A percentile compares a stretch with the other conserved stretches of the same genome.
phyloP scores from a whole-genome alignment of 495 filamentous ascomycete genomes.

The Penicillium fimorum region DNA sequence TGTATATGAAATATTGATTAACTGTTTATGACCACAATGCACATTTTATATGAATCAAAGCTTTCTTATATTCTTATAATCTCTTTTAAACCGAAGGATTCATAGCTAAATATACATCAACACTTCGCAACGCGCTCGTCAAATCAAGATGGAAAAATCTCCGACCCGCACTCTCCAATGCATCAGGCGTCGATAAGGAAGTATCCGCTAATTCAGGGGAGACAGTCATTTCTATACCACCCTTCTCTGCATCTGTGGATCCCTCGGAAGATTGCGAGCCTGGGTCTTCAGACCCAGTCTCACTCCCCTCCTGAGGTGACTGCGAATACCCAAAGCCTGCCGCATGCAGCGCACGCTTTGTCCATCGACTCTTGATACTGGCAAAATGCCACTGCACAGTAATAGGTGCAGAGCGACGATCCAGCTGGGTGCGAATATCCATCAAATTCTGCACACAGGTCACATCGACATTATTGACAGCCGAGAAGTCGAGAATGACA shows the following conservation, averaged over 20 bases:
- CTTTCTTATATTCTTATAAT: background rate
- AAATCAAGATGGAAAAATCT: conserved; percentile 91
- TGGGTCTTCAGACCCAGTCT: conserved; percentile 33
- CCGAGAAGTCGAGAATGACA: conserved; percentile 88
- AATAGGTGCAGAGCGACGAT: conserved; percentile 75
- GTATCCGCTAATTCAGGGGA: background rate
- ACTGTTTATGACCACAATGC: background rate
- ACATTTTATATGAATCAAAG: background rate
- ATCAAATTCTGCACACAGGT: conserved; percentile 91
- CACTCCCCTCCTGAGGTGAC: conserved; percentile 37
- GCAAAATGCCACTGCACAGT: conserved; percentile 92
- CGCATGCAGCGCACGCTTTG: conserved; percentile 81
- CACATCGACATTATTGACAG: conserved; percentile 91
- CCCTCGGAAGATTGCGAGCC: conserved; percentile 30
- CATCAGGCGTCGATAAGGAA: background rate
- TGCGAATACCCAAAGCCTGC: conserved; percentile 81
- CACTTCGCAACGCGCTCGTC: conserved; percentile 83
- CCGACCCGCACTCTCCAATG: conserved; percentile 68
- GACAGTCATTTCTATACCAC: background rate
- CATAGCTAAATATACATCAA: conserved; percentile 4
- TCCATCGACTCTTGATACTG: conserved; percentile 90
- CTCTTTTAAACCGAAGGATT: background rate
- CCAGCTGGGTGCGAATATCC: conserved; percentile 92
- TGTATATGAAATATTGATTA: background rate
- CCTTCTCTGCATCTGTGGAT: conserved; percentile 63